These are phyloP conservation scores for Immersiporthe knoxdaviesiana DNA, from an alignment of 2,329 filamentous ascomycete genomes.

Conservation along the genomic window DNA sequence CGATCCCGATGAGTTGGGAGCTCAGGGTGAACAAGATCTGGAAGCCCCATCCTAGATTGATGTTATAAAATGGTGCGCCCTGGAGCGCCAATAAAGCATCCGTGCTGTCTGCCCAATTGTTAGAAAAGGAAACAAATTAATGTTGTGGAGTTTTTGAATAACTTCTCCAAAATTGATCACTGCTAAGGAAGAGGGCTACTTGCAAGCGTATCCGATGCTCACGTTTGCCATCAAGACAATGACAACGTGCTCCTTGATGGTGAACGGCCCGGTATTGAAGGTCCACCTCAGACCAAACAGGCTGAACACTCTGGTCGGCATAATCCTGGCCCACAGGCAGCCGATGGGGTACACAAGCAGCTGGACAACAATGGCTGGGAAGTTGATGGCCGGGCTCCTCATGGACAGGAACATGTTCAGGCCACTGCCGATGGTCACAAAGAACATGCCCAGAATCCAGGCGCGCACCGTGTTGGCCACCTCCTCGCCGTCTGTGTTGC, in stretches of 20 bases:
- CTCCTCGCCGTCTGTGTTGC: constrained; percentile 48
- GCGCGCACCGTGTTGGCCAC: constrained; percentile 48
- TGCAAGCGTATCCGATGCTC: constrained; percentile 33
- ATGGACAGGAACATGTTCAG: constrained; percentile 44
- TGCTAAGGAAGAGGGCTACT: background rate
- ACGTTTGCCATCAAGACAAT: constrained; percentile 51
- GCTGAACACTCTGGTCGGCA: constrained; percentile 47
- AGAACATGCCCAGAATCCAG: constrained; percentile 49
- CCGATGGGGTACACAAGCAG: constrained; percentile 49
- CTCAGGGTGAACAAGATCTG: constrained; percentile 52
- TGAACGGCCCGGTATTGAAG: constrained; percentile 50
- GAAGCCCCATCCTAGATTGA: constrained; percentile 52
- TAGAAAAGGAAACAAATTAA: background rate
- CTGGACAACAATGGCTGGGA: constrained; percentile 44
- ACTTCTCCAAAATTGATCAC: no score
- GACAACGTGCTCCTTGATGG: constrained; percentile 50
- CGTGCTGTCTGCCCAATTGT: constrained; percentile 40
- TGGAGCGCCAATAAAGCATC: constrained; percentile 46
- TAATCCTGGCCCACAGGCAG: constrained; percentile 45
- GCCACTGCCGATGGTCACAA: constrained; percentile 47
- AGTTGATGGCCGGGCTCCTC: constrained; percentile 41
- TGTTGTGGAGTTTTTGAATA: no score
- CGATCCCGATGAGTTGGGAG: constrained; percentile 57
- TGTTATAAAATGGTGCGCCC: constrained; percentile 45
- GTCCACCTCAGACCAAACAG: constrained; percentile 48